phyloP scores from a whole-genome alignment of 1,284 basidiomycete species.

The Trichosporon inkin region DNA sequence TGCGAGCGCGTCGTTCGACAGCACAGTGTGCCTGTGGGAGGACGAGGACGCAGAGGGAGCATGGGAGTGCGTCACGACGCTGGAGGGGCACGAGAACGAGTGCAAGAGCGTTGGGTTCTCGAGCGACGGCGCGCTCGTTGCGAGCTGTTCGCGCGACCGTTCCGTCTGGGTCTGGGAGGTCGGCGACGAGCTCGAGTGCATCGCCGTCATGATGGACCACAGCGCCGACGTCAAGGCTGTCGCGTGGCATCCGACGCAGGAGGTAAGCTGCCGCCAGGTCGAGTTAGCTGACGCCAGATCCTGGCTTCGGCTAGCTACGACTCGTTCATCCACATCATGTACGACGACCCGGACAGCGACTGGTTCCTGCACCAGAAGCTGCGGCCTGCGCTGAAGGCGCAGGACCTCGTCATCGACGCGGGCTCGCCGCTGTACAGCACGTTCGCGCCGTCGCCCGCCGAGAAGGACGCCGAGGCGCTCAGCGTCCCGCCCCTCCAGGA shows the following conservation, averaged over 20 bases:
- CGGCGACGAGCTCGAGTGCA: conserved; percentile 90
- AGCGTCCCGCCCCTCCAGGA: conserved; percentile 45
- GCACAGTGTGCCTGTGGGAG: conserved; percentile 83
- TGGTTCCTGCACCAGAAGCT: conserved; percentile 86
- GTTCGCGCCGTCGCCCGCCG: conserved; percentile 25
- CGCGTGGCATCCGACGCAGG: conserved; percentile 90
- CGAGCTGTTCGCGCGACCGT: conserved; percentile 92
- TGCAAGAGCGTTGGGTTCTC: conserved; percentile 94
- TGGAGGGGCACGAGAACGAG: conserved; percentile 97
- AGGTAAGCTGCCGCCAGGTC: conserved; percentile 57
- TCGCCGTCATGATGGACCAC: conserved; percentile 96
- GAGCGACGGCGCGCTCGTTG: conserved; percentile 69
- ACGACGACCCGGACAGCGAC: conserved; percentile 90
- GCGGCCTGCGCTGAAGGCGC: conserved; percentile 63
- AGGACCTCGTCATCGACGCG: conserved; percentile 10
- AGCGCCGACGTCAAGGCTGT: conserved; percentile 94
- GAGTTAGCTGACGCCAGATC: conserved; percentile 59
- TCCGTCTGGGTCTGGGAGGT: conserved; percentile 99
- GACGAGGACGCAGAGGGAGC: conserved; percentile 49
- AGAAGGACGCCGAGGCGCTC: conserved; percentile 31
- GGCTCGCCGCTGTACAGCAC: conserved; percentile 1
- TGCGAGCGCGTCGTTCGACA: conserved; percentile 94
- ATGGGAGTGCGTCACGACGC: conserved; percentile 62
- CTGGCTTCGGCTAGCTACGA: conserved; percentile 97
- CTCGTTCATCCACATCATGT: conserved; percentile 89